Base-by-base conservation (phyloP, 208 protist species). In the Leishmania tropica region DNA sequence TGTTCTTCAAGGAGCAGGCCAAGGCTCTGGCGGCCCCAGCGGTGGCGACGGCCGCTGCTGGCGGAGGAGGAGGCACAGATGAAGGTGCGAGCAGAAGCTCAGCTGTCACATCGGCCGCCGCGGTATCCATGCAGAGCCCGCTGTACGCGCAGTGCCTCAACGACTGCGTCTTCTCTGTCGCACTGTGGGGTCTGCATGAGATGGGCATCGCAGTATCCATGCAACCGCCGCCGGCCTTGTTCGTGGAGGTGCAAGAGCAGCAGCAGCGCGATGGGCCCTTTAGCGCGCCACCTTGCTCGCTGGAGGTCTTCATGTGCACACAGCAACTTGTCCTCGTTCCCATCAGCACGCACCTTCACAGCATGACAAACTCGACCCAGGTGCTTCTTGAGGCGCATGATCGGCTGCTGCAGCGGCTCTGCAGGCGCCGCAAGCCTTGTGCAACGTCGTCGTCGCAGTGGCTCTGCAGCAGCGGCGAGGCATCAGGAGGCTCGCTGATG, bases 181-280 rank as follows among this genome's bases (percentile, higher is more conserved):
- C 83, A 24, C 35, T 86, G 83, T 86, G 83, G 83, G 83, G 83
- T 42, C 78, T 86, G 75, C 75, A 80, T n/a, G 83, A 86, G 83
- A 76, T 86, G 74, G 83, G 73, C 65, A 73, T 86, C 21, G 58
- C 78, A 7, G 79, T 86, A 7, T 71, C 75, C 42, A 86, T 83
- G 83, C 83, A 86, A 56, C 78, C 83, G 19, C 83, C 78, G 11
- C 83, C 83, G 13, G 47, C 78, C 1, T 76, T 86, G 3, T 80
- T 86, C 13, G 78, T 80, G 19, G 78, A 86, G 53, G 47, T 80
- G 47, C 72, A 78, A 62, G 76, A 81, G 60, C 81, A 83, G 74
- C 73, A 65, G 54, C 37, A 53, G 31, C 64, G 28, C 24, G 19
- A 56, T 45, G n/a, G 60, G 1, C 4, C 56, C 76, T n/a, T 42